These are phyloP conservation scores for Drechslera avenae DNA, from an alignment of 2,329 filamentous ascomycete species.

Conservation along the genomic window DNA sequence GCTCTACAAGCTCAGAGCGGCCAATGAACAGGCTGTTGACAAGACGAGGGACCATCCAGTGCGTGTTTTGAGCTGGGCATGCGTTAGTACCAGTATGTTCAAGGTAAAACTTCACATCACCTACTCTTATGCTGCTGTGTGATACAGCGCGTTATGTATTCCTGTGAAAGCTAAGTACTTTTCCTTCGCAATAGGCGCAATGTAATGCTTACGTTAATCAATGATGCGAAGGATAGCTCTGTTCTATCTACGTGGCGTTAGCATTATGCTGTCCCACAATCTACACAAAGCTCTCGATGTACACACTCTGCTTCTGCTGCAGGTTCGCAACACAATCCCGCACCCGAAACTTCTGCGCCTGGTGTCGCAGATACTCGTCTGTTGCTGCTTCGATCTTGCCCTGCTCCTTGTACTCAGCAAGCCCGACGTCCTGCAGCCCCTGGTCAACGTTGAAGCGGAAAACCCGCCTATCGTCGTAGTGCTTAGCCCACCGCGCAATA, in stretches of 20 bases:
- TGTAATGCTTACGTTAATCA: too few species aligned
- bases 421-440: slow-evolving; percentile 13
- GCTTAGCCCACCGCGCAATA: slow-evolving; percentile 1
- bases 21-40: background rate
- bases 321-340: slow-evolving; percentile 18
- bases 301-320: slow-evolving; percentile 20
- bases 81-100: background rate
- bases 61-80: background rate
- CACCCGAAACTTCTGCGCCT: slow-evolving; percentile 8
- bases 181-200: too few species aligned
- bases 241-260: too few species aligned
- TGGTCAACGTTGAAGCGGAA: slow-evolving; percentile 24
- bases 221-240: too few species aligned
- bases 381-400: slow-evolving; percentile 17
- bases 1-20: background rate
- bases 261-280: background rate
- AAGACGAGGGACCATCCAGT: background rate
- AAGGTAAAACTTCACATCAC: too few species aligned
- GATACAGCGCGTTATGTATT: too few species aligned
- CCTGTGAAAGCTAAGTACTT: too few species aligned
- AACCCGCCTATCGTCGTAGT: slow-evolving; percentile 1
- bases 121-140: too few species aligned
- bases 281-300: slow-evolving; percentile 16
- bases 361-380: slow-evolving; percentile 5
- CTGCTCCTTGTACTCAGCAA: slow-evolving; percentile 15